These are phyloP conservation scores for Lecanicillium sp. DNA, from an alignment of 2,329 filamentous ascomycete genomes.

Conservation along the genomic window DNA sequence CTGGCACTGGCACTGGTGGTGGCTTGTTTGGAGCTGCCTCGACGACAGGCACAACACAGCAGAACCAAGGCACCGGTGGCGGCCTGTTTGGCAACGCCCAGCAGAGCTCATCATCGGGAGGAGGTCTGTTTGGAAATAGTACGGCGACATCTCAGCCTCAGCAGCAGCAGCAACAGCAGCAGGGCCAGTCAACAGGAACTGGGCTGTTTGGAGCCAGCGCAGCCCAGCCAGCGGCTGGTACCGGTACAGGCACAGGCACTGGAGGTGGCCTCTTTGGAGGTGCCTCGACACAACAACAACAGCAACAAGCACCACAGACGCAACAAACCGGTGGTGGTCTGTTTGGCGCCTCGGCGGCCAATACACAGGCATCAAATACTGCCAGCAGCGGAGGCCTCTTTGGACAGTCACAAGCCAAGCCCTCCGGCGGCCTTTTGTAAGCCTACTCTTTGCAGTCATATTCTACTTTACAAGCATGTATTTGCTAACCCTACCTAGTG, in stretches of 20 bases:
- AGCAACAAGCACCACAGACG: constrained; percentile 13
- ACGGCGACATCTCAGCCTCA: constrained; percentile 10
- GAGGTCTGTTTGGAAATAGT: constrained; percentile 24
- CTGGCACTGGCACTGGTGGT: constrained; percentile 13
- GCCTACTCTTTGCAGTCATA: constrained; percentile 6
- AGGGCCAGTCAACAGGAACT: constrained; percentile 13
- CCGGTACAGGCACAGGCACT: neutral
- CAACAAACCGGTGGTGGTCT: constrained; percentile 20
- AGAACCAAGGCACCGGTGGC: constrained; percentile 17
- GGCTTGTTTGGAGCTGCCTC: constrained; percentile 25
- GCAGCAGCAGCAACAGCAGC: constrained; percentile 15
- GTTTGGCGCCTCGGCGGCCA: constrained; percentile 19
- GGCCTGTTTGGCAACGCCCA: too few relatives aligned
- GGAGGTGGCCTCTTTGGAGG: constrained; percentile 18
- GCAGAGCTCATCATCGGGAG: too few relatives aligned
- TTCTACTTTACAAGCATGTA: neutral
- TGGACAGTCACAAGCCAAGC: constrained; percentile 25
- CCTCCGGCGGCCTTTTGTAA: constrained; percentile 25
- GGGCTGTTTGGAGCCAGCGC: constrained; percentile 7
- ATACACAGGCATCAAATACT: constrained; percentile 11
- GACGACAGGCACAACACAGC: constrained; percentile 15
- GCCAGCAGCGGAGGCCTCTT: constrained; percentile 18
- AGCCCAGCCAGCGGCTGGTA: constrained; percentile 4
- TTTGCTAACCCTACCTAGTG: constrained; percentile 17
- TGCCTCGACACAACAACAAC: constrained; percentile 13